Evolutionary conservation across 148 eudicot species (phyloP).

Genomic region (Chenopodium album): DNA sequence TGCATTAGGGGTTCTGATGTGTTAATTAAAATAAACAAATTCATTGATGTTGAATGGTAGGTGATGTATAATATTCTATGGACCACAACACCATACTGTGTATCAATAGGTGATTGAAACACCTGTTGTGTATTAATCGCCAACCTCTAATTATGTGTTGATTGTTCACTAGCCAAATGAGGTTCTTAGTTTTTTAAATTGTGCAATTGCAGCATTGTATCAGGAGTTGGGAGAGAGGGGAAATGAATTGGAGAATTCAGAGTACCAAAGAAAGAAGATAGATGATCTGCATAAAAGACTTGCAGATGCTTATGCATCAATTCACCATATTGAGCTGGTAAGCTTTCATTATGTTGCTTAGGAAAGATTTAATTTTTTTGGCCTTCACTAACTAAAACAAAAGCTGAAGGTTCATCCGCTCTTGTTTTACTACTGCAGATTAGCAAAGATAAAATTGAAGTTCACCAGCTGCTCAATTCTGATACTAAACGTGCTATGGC

Average conservation of each 20-base stretch:
- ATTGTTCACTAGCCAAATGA: background rate
- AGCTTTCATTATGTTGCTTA: constrained; percentile 23
- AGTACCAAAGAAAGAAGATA: constrained; percentile 62
- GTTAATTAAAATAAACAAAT: background rate
- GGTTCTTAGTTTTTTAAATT: background rate
- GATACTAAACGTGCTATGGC: constrained; percentile 53
- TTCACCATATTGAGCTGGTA: constrained; percentile 78
- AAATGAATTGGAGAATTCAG: constrained; percentile 67
- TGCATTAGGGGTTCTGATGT: background rate
- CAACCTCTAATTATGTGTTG: background rate
- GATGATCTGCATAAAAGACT: constrained; percentile 75
- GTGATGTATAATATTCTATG: background rate
- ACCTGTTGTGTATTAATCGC: background rate
- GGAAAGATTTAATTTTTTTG: background rate
- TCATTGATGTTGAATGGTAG: background rate
- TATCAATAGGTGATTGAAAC: background rate
- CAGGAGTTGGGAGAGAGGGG: constrained; percentile 74
- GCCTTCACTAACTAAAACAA: background rate
- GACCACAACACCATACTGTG: no score
- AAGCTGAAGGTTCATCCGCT: background rate
- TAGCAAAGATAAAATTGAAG: constrained; percentile 48
- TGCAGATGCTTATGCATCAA: constrained; percentile 62
- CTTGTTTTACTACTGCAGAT: constrained; percentile 41
- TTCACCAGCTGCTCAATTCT: constrained; percentile 46
- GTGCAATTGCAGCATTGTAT: constrained; percentile 60